Percentiles rank a stretch among this genome's conserved stretches.
Conservation (phyloP, 441 rosid species). For the Capsella rubella region DNA sequence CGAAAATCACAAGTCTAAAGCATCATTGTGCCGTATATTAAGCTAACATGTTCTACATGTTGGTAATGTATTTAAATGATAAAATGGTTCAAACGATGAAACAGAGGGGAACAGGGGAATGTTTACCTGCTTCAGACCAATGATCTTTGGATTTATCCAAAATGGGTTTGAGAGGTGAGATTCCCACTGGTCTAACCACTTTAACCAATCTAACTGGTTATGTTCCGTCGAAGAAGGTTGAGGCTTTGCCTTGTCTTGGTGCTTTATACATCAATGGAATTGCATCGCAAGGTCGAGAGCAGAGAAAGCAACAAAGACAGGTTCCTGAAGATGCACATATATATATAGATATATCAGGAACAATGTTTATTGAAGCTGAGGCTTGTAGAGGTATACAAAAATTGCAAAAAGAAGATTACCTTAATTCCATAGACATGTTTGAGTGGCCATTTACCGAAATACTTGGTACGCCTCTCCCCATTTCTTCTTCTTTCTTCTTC, state of each 20-base stretch:
- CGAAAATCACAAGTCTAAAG: background rate
- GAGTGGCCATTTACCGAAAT: conserved; percentile 74
- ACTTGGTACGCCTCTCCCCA: conserved; percentile 62
- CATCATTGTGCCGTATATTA: background rate
- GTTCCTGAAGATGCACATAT: conserved; percentile 49
- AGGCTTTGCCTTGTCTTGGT: conserved; percentile 60
- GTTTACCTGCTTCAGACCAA: too few relatives aligned
- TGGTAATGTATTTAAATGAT: too few relatives aligned
- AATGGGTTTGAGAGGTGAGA: conserved; percentile 61
- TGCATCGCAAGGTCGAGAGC: conserved; percentile 67
- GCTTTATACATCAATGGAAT: conserved; percentile 81
- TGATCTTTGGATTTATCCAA: conserved; percentile 61
- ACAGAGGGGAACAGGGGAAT: too few relatives aligned
- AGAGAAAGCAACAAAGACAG: conserved; percentile 67
- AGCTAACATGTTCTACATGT: too few relatives aligned
- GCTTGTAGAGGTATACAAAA: background rate
- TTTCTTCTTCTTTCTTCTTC: conserved; percentile 60
- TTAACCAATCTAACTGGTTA: conserved; percentile 72
- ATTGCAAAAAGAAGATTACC: conserved; percentile 39
- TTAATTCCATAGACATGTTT: conserved; percentile 66
- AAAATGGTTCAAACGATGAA: too few relatives aligned
- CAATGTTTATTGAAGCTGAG: background rate
- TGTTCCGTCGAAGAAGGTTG: conserved; percentile 57
- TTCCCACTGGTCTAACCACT: conserved; percentile 63
- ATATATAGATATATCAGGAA: background rate